Evolutionary conservation across 352 stramenopile genomes (phyloP).

Genomic region (Pythium volutum): DNA sequence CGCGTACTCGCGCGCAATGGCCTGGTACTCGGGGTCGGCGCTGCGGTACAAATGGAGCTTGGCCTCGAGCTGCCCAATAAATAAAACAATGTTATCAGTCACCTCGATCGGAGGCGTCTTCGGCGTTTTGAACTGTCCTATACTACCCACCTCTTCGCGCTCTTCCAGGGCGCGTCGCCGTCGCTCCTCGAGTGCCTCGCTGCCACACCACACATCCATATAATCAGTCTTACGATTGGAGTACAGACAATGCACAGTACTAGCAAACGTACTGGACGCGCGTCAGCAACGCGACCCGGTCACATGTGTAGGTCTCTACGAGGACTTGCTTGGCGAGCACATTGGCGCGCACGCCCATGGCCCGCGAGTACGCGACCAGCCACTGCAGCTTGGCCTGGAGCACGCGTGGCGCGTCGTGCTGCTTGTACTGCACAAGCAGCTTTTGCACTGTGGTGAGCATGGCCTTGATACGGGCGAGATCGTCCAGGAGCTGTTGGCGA

Average conservation of each 20-base stretch:
- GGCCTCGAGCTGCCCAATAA: slow-evolving; percentile 21
- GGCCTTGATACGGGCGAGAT: slow-evolving; percentile 25
- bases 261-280: slow-evolving; percentile 26
- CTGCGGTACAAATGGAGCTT: slow-evolving; percentile 37
- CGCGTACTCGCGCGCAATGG: slow-evolving; percentile 36
- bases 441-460: slow-evolving; percentile 23
- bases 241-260: background rate
- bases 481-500: slow-evolving; percentile 18
- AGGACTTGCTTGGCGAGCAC: slow-evolving; percentile 30
- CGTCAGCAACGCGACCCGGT: slow-evolving; percentile 22
- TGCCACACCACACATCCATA: slow-evolving; percentile 6
- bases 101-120: background rate
- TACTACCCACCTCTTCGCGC: slow-evolving; percentile 13
- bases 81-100: background rate
- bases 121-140: background rate
- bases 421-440: slow-evolving; percentile 33
- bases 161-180: slow-evolving; percentile 24
- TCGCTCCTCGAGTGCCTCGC: slow-evolving; percentile 28
- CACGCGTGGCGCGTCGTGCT: slow-evolving; percentile 31
- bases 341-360: slow-evolving; percentile 29
- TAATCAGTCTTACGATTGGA: background rate
- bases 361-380: slow-evolving; percentile 25
- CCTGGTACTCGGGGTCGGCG: slow-evolving; percentile 34
- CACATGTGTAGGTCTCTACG: slow-evolving; percentile 33
- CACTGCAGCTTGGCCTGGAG: slow-evolving; percentile 32